Evolutionary conservation across 2,329 filamentous ascomycete species (phyloP).

Genomic region (Diplodia seriata): DNA sequence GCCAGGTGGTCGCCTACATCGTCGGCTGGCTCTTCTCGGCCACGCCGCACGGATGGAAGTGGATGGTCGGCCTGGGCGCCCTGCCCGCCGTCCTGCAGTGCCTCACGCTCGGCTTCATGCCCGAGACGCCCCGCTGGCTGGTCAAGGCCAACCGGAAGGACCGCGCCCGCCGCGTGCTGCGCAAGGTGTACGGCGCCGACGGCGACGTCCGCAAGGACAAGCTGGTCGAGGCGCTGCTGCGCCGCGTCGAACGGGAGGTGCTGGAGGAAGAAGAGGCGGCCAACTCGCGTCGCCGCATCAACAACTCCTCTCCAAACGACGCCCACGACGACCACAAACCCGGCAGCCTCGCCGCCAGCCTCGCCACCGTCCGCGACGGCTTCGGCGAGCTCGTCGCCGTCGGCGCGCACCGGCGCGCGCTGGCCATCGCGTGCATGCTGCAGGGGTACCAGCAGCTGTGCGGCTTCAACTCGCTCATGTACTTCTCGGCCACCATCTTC

Average conservation of each 20-base stretch:
- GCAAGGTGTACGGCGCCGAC: constrained; percentile 63
- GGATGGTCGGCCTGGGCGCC: constrained; percentile 88
- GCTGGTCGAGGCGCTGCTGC: constrained; percentile 67
- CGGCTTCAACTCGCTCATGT: constrained; percentile 54
- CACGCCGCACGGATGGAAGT: constrained; percentile 76
- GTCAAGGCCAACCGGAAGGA: constrained; percentile 69
- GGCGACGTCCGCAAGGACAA: constrained; percentile 33
- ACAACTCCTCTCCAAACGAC: constrained; percentile 28
- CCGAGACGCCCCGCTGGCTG: constrained; percentile 89
- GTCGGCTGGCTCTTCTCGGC: constrained; percentile 75
- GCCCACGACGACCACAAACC: constrained; percentile 33
- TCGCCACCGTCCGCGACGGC: constrained; percentile 61
- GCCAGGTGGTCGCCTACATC: constrained; percentile 73
- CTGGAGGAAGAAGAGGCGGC: constrained; percentile 68
- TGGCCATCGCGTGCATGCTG: constrained; percentile 84
- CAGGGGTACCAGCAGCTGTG: constrained; percentile 89
- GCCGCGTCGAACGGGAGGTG: constrained; percentile 76
- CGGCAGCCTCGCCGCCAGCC: constrained; percentile 40
- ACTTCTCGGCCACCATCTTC: constrained; percentile 58
- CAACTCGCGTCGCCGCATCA: constrained; percentile 44
- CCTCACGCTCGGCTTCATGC: constrained; percentile 72
- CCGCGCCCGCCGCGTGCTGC: constrained; percentile 70
- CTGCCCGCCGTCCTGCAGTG: constrained; percentile 77
- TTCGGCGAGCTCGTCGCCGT: constrained; percentile 55
- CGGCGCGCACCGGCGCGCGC: constrained; percentile 70